Evolutionary conservation across 805 yeast species (phyloP).

Genomic region (Kluyveromyces nonfermentans): DNA sequence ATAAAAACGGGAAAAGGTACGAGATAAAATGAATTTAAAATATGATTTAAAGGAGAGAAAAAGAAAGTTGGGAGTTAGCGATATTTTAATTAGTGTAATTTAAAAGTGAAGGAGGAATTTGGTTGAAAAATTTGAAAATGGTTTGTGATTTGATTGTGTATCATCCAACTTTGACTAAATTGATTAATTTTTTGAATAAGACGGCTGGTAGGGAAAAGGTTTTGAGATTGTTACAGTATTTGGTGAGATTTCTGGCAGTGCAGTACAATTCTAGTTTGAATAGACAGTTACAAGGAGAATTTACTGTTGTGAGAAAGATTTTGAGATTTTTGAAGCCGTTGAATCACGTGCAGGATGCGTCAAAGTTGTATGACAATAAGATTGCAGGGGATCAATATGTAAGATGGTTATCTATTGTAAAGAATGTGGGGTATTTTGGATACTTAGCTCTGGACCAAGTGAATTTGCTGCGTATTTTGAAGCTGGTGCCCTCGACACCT

Average conservation of each 20-base stretch:
- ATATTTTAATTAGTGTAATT: too few relatives aligned
- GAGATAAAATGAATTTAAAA: too few relatives aligned
- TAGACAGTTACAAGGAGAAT: conserved; percentile 49
- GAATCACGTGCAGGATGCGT: conserved; percentile 58
- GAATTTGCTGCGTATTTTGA: conserved; percentile 40
- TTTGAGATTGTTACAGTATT: conserved; percentile 70
- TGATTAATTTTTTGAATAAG: conserved; percentile 55
- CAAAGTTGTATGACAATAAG: conserved; percentile 59
- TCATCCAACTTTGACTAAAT: conserved; percentile 61
- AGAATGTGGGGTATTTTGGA: conserved; percentile 52
- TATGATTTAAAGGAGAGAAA: too few relatives aligned
- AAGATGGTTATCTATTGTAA: conserved; percentile 28
- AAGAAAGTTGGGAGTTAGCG: too few relatives aligned
- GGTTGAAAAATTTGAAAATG: conserved; percentile 29
- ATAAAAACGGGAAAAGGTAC: too few relatives aligned
- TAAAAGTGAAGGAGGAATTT: not conserved
- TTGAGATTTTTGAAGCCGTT: conserved; percentile 78
- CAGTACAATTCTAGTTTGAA: conserved; percentile 44
- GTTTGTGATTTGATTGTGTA: conserved; percentile 59
- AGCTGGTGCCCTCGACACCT: conserved; percentile 42
- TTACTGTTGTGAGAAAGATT: conserved; percentile 70
- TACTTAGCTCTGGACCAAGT: conserved; percentile 57
- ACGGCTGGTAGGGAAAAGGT: conserved; percentile 75
- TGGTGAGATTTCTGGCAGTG: conserved; percentile 62
- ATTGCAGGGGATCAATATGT: conserved; percentile 44